Conservation (phyloP, 306 rosid species). For the Cucumis melo region DNA sequence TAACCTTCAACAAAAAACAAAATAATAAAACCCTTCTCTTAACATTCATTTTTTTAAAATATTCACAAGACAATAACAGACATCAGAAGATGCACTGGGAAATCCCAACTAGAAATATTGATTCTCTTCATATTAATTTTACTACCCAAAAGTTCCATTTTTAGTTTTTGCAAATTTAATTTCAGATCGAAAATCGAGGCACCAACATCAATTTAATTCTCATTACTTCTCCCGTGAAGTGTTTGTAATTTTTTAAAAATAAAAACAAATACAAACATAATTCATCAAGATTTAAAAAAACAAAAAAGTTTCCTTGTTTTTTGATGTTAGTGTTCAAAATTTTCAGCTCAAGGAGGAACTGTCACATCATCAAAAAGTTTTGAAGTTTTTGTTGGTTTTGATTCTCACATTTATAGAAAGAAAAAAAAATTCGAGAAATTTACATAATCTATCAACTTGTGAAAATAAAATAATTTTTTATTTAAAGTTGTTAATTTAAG, state of each 20-base stretch:
- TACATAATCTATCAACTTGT: no score
- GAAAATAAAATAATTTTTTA: no score
- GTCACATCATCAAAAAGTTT: conserved; percentile 43
- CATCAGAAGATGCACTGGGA: no score
- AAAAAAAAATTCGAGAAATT: no score
- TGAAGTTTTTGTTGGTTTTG: conserved; percentile 2
- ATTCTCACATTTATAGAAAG: no score
- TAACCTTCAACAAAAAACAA: conserved; percentile 19
- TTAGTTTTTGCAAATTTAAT: background rate
- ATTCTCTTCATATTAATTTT: no score
- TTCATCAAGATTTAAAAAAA: no score
- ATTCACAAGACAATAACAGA: no score
- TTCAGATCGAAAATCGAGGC: background rate
- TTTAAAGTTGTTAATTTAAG: background rate
- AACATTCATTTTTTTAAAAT: background rate
- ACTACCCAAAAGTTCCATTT: no score
- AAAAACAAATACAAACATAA: background rate
- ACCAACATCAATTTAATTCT: background rate
- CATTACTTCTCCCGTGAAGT: background rate
- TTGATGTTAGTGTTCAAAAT: conserved; percentile 1
- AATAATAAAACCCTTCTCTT: background rate
- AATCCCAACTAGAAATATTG: no score
- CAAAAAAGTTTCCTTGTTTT: background rate
- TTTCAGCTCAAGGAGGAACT: conserved; percentile 17
- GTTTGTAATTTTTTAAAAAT: no score